These are phyloP conservation scores for Drechslerella dactyloides DNA, from an alignment of 2,329 filamentous ascomycete species.

Conservation along the genomic window DNA sequence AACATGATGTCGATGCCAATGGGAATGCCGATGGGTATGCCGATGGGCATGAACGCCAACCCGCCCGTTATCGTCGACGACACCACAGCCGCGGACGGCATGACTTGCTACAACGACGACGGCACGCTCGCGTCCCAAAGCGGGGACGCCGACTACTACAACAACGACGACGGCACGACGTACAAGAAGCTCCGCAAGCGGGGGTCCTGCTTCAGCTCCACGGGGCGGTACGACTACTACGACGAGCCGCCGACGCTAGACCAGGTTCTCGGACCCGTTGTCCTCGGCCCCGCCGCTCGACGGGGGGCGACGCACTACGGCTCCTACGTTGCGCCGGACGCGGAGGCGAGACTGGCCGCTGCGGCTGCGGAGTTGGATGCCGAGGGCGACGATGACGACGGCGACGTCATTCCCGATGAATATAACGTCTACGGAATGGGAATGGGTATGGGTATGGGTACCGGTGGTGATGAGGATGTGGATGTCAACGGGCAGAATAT, in stretches of 20 bases:
- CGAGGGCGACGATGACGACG: not conserved
- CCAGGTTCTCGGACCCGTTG: not conserved
- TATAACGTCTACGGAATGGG: not conserved
- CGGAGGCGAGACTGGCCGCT: no score
- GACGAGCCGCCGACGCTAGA: conserved; percentile 1
- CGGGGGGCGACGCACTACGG: no score
- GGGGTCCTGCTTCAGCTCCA: not conserved
- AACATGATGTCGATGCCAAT: no score
- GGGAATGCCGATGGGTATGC: no score
- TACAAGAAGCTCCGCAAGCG: conserved; percentile 6
- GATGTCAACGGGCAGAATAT: not conserved
- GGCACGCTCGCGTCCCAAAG: not conserved
- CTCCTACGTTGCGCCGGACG: not conserved
- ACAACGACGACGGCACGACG: not conserved
- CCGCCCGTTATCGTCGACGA: no score
- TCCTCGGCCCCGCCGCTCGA: not conserved
- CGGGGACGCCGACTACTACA: not conserved
- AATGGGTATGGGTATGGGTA: not conserved
- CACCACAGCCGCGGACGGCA: no score
- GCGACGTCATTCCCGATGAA: not conserved
- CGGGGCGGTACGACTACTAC: not conserved
- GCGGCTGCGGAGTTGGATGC: not conserved
- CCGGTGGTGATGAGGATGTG: not conserved
- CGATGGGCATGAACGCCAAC: no score
- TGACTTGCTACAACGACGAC: no score